A percentile compares a stretch with the other conserved stretches of the same genome.
Conservation (phyloP, 1,284 basidiomycete species). For the Sporisorium scitamineum region DNA sequence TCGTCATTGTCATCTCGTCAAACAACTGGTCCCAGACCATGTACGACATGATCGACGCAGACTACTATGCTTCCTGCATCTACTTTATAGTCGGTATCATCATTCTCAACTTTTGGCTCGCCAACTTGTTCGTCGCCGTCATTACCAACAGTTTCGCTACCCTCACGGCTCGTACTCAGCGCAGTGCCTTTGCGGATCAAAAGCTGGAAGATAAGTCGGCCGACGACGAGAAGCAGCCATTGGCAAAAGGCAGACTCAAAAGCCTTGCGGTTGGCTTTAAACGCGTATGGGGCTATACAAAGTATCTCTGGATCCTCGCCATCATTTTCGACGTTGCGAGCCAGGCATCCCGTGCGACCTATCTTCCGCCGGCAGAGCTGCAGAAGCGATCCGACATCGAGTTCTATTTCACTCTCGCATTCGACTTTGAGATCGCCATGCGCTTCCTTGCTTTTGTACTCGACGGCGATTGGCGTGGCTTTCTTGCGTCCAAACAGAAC, state of each 20-base stretch:
- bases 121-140: conserved; percentile 94
- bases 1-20: conserved; percentile 83
- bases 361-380: conserved; percentile 36
- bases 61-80: conserved; percentile 86
- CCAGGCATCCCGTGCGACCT: conserved; percentile 80
- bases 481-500: conserved; percentile 79
- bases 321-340: conserved; percentile 75
- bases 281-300: conserved; percentile 61
- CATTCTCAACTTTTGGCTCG: conserved; percentile 72
- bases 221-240: conserved; percentile 22
- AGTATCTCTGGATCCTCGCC: conserved; percentile 74
- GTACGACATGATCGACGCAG: conserved; percentile 92
- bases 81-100: conserved; percentile 83
- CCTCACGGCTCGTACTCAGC: conserved; percentile 87
- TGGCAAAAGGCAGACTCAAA: conserved; percentile 31
- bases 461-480: conserved; percentile 84
- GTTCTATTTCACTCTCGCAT: conserved; percentile 82
- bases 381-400: conserved; percentile 74
- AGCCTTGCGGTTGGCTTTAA: conserved; percentile 61
- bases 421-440: conserved; percentile 88
- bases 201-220: conserved; percentile 31
- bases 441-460: conserved; percentile 76
- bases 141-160: conserved; percentile 94
- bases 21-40: conserved; percentile 75
- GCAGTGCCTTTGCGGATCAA: conserved; percentile 86